These are phyloP conservation scores for Lactarius indigo DNA, from an alignment of 768 basidiomycete species.

Conservation along the genomic window DNA sequence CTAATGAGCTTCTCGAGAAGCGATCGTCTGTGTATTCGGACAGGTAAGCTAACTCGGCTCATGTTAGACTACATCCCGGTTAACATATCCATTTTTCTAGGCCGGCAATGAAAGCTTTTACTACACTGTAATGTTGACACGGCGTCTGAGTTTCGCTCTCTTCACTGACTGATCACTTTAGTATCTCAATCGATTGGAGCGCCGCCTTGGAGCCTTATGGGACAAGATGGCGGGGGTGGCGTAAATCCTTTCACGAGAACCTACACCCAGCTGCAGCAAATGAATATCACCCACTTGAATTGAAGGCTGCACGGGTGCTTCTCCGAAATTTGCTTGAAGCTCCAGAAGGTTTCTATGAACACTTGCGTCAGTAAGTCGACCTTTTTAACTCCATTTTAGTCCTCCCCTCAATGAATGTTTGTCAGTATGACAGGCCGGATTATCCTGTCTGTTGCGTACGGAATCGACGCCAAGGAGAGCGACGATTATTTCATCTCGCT, in stretches of 20 bases:
- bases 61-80: neutral
- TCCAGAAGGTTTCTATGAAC: slow-evolving; percentile 39
- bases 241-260: slow-evolving; percentile 41
- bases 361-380: slow-evolving; percentile 36
- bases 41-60: neutral
- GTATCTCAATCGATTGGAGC: slow-evolving; percentile 42
- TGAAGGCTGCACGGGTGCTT: slow-evolving; percentile 31
- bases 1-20: slow-evolving; percentile 30
- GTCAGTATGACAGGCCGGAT: slow-evolving; percentile 40
- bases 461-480: slow-evolving; percentile 37
- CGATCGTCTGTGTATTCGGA: slow-evolving; percentile 27
- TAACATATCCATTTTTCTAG: neutral
- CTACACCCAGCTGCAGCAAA: slow-evolving; percentile 37
- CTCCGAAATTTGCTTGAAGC: slow-evolving; percentile 33
- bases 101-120: slow-evolving; percentile 6
- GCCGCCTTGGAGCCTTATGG: slow-evolving; percentile 42
- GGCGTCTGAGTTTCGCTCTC: neutral
- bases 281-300: slow-evolving; percentile 9
- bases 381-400: neutral
- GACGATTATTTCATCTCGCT: slow-evolving; percentile 38
- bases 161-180: slow-evolving; percentile 22
- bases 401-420: neutral
- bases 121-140: neutral
- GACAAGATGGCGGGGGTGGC: slow-evolving; percentile 40
- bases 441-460: slow-evolving; percentile 45